phyloP scores from a whole-genome alignment of 148 eudicot genomes.

The Camellia japonica region DNA sequence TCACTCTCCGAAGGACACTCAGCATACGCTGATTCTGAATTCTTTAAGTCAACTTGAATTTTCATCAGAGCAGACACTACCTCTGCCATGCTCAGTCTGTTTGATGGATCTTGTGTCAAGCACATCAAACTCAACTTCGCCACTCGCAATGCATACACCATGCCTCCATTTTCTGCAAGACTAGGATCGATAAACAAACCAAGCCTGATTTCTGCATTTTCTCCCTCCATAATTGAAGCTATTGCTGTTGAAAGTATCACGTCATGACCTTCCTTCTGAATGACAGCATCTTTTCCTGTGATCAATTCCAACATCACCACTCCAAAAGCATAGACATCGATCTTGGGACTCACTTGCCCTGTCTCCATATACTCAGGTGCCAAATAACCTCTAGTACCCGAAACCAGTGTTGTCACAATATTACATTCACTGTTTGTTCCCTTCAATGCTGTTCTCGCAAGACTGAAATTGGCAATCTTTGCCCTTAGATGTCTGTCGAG shows the following conservation, averaged over 20 bases:
- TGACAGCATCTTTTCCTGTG: constrained; percentile 30
- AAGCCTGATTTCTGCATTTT: constrained; percentile 24
- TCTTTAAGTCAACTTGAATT: constrained; percentile 17
- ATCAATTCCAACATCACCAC: constrained; percentile 41
- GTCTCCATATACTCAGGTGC: constrained; percentile 44
- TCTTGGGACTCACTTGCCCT: constrained; percentile 29
- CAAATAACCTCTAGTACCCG: constrained; percentile 42
- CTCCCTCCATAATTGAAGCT: constrained; percentile 15
- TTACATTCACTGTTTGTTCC: not conserved
- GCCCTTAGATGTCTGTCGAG: constrained; percentile 41
- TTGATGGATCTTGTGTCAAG: constrained; percentile 30
- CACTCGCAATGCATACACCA: constrained; percentile 20
- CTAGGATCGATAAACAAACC: constrained; percentile 20
- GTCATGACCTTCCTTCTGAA: constrained; percentile 24
- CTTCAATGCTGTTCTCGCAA: constrained; percentile 23
- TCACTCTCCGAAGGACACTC: not conserved
- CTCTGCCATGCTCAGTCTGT: constrained; percentile 41
- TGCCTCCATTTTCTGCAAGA: constrained; percentile 19
- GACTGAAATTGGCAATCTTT: constrained; percentile 38
- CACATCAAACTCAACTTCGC: constrained; percentile 35
- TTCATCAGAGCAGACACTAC: constrained; percentile 28
- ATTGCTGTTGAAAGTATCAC: constrained; percentile 23
- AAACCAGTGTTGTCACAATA: constrained; percentile 11
- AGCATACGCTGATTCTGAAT: not conserved
- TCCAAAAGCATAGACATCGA: constrained; percentile 56